Base-by-base conservation (phyloP, 768 basidiomycete species). In the Boletus tylopilopsis region DNA sequence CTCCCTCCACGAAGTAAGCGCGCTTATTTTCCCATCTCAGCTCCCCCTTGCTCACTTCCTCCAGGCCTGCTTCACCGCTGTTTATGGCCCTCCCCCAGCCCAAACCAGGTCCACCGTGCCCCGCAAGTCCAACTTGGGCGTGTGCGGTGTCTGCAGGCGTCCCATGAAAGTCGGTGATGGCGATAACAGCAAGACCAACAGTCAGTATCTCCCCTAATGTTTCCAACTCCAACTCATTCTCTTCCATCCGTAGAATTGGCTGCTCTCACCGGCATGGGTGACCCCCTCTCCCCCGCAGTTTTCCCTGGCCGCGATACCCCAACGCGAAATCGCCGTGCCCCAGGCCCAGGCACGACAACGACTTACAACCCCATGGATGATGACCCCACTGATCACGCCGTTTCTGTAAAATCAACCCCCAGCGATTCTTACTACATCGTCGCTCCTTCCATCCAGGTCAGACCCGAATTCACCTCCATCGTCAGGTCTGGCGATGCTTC, bases 151-250 rank as follows among this genome's bases (percentile, higher is more conserved):
- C 3, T 99, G 96, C 65, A 78, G 96, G 59, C 79, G 94, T 27
- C 94, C 94, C 16, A 98, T 99, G 96, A 93, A 93, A 63, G 79
- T 99, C 15, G 87, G 86, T 21, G 93, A 95, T 50, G 87, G 88
- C 22, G 90, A 91, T 60, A 80, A 81, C 10, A 83, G 84, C 51
- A 80, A 80, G 46, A 91, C 81, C 29, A 95, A 94, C 75, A 98
- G 95, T 96, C 73, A 73, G 76, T 72, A 9, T 24, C n/a, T 33
- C 18, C 41, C 23, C 15, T 54, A 41, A 34, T 3, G 2, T 2
- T 9, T n/a, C 12, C 36, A 11, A 19, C 1, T 21, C 11, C 16
- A 34, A 11, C 42, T 25, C 1, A 51, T 66, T 42, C 63, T 54
- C 3, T 5, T n/a, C 36, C 35, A 21, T 39, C 24, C 10, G 12